A percentile compares a stretch with the other conserved stretches of the same genome.
phyloP scores from a whole-genome alignment of 441 rosid species.

The Hypseocharis bilobata region DNA sequence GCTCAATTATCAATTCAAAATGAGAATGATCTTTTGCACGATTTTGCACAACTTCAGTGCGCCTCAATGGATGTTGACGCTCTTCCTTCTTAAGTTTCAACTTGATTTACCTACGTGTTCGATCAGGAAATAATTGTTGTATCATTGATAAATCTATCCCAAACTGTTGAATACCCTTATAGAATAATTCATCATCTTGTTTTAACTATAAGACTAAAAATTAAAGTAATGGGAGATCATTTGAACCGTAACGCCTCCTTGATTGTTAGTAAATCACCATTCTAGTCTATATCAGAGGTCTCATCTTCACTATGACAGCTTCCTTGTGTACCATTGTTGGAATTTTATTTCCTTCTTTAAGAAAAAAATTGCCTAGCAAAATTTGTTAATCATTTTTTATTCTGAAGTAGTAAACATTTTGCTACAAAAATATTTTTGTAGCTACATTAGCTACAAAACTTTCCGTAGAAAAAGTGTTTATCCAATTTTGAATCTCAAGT shows the following conservation, averaged over 20 bases:
- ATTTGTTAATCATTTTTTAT: too few relatives aligned
- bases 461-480: too few relatives aligned
- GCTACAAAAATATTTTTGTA: too few relatives aligned
- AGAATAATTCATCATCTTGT: conserved; percentile 72
- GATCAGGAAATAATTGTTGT: conserved; percentile 61
- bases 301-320: conserved; percentile 36
- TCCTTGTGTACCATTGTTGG: too few relatives aligned
- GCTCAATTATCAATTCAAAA: conserved; percentile 51
- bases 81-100: conserved; percentile 67
- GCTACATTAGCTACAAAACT: too few relatives aligned
- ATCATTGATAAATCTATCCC: conserved; percentile 78
- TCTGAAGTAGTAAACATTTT: too few relatives aligned
- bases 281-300: conserved; percentile 31
- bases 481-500: too few relatives aligned
- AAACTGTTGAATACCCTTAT: conserved; percentile 60
- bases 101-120: conserved; percentile 67
- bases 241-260: conserved; percentile 20
- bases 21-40: conserved; percentile 56
- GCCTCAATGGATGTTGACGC: conserved; percentile 49
- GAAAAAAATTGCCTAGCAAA: too few relatives aligned
- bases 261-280: conserved; percentile 20
- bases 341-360: too few relatives aligned
- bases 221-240: conserved; percentile 37
- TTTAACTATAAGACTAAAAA: conserved; percentile 80
- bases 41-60: conserved; percentile 51